These are phyloP conservation scores for Fraxinus excelsior DNA, from an alignment of 257 asterid genomes.

Conservation along the genomic window DNA sequence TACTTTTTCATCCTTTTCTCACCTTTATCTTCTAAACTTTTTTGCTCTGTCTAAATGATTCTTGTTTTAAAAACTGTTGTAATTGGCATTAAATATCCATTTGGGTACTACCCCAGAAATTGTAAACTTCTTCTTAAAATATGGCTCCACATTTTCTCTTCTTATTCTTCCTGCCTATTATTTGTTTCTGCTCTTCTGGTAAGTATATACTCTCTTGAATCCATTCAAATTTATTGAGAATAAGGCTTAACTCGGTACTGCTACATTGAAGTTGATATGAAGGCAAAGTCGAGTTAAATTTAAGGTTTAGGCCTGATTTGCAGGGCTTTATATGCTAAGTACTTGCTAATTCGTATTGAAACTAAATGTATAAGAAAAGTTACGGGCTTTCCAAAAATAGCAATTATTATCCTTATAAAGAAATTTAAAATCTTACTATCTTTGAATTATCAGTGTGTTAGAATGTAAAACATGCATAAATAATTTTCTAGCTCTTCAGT, in stretches of 20 bases:
- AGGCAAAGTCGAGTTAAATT: not conserved
- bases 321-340: not conserved
- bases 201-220: slow-evolving; percentile 19
- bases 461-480: not conserved
- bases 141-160: slow-evolving; percentile 44
- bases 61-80: not conserved
- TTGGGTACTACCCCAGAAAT: slow-evolving; percentile 15
- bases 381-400: too few relatives aligned
- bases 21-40: slow-evolving; percentile 10
- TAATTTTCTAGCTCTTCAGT: not conserved
- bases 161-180: slow-evolving; percentile 40
- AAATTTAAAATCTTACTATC: not conserved
- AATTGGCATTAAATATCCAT: slow-evolving; percentile 27
- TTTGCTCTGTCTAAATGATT: slow-evolving; percentile 19
- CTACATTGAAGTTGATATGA: not conserved
- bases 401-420: too few relatives aligned
- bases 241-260: not conserved
- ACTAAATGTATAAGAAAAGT: too few relatives aligned
- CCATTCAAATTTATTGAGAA: not conserved
- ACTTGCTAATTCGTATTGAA: not conserved
- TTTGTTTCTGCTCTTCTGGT: slow-evolving; percentile 51
- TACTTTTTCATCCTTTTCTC: slow-evolving; percentile 43
- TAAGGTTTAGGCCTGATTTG: not conserved
- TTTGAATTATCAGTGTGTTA: too few relatives aligned
- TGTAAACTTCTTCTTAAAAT: slow-evolving; percentile 22